phyloP scores from a whole-genome alignment of 2,329 filamentous ascomycete species.

The Hymenoscyphus occultus region DNA sequence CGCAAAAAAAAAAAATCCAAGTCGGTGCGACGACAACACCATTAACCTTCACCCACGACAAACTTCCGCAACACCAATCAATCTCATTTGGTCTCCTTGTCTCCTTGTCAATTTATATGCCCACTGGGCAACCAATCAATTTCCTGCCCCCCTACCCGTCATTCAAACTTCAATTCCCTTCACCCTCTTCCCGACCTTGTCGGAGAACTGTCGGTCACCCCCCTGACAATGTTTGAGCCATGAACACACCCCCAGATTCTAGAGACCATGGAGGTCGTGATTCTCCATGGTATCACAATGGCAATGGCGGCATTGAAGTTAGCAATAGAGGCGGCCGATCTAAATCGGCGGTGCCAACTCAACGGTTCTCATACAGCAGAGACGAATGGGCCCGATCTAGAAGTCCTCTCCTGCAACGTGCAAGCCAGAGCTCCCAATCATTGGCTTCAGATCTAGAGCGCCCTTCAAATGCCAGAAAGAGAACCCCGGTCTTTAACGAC shows the following conservation, averaged over 20 bases:
- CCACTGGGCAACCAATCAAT: not conserved
- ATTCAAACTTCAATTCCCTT: not conserved
- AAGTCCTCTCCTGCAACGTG: not conserved
- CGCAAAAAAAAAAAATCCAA: not conserved
- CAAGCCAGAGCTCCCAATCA: slow-evolving; percentile 7
- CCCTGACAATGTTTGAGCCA: not conserved
- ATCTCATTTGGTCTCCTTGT: not conserved
- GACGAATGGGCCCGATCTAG: slow-evolving; percentile 2
- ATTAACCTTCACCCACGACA: not conserved
- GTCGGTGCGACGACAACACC: not conserved
- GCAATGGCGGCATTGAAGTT: slow-evolving; percentile 1
- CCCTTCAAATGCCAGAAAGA: slow-evolving; percentile 12
- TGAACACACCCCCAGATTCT: not conserved
- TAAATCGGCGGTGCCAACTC: not conserved
- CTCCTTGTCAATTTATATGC: not conserved
- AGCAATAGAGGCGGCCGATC: not conserved
- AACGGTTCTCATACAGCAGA: not conserved
- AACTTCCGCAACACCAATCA: not conserved
- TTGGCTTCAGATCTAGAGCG: slow-evolving; percentile 10
- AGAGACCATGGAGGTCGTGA: not conserved
- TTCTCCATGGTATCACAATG: not conserved
- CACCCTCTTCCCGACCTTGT: not conserved
- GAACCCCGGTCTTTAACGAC: slow-evolving; percentile 31
- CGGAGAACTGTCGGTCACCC: not conserved
- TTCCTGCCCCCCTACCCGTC: not conserved